Evolutionary conservation across 306 rosid genomes (phyloP).

Genomic region (Urtica urens): DNA sequence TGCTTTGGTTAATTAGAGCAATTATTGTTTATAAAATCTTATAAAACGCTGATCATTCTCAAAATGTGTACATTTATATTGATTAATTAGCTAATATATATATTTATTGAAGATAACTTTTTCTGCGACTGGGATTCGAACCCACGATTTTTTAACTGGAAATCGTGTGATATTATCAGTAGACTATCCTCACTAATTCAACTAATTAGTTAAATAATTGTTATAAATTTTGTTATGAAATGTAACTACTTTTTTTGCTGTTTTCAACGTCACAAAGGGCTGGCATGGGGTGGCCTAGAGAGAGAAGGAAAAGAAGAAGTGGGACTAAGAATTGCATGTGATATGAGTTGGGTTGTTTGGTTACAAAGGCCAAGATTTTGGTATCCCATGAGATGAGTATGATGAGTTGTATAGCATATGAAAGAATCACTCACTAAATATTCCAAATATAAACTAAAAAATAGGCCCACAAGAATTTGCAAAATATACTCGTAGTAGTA

Average conservation of each 20-base stretch:
- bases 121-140: too few species aligned
- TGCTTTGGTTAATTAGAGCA: too few species aligned
- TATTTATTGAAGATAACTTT: too few species aligned
- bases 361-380: conserved; percentile 7
- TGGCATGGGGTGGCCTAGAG: conserved; percentile 11
- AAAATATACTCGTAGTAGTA: not conserved
- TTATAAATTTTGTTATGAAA: not conserved
- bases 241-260: not conserved
- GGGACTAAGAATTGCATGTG: conserved; percentile 19
- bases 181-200: too few species aligned
- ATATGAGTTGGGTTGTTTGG: not conserved
- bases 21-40: too few species aligned
- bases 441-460: not conserved
- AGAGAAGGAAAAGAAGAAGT: conserved; percentile 5
- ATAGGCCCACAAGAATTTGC: conserved; percentile 15
- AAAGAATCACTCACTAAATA: not conserved
- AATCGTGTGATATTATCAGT: too few species aligned
- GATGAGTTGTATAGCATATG: conserved; percentile 35
- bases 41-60: too few species aligned
- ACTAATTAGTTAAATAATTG: too few species aligned
- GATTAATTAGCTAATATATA: too few species aligned
- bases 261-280: conserved; percentile 11
- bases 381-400: conserved; percentile 27
- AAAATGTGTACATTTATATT: too few species aligned
- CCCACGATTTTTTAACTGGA: too few species aligned